A percentile compares a stretch with the other conserved stretches of the same genome.
These are phyloP conservation scores for Paecilomyces fulvus DNA, from an alignment of 2,329 filamentous ascomycete species.

Conservation along the genomic window DNA sequence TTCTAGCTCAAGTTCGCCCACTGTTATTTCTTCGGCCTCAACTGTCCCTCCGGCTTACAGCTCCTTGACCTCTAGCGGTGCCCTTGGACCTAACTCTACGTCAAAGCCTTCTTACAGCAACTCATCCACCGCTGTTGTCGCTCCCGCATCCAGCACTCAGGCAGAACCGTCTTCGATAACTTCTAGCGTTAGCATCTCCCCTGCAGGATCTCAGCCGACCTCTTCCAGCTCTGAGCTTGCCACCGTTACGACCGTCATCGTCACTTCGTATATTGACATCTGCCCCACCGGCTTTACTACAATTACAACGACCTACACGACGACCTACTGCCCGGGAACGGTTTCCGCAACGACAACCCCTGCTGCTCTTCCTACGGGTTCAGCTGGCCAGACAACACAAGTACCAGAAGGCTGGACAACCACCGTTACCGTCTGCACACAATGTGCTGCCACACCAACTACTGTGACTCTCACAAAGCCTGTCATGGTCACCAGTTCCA, in stretches of 20 bases:
- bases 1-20: not conserved
- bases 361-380: constrained; percentile 8
- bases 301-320: constrained; percentile 30
- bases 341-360: constrained; percentile 18
- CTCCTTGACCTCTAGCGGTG: too few species aligned
- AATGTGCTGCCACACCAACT: constrained; percentile 30
- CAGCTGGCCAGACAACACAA: constrained; percentile 13
- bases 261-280: constrained; percentile 34
- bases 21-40: too few species aligned
- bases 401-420: constrained; percentile 33
- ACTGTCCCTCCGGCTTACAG: not conserved
- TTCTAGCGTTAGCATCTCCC: not conserved
- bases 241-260: constrained; percentile 29
- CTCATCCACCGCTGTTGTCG: not conserved
- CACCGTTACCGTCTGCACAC: constrained; percentile 31
- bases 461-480: constrained; percentile 25
- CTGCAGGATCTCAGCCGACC: not conserved
- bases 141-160: not conserved
- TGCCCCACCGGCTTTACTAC: constrained; percentile 37
- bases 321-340: constrained; percentile 27
- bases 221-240: constrained; percentile 9
- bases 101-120: not conserved
- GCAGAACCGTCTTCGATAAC: not conserved
- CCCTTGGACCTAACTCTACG: not conserved
- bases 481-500: not conserved